Evolutionary conservation across 768 basidiomycete genomes (phyloP), one percentile per base, ranked within the genome.

Genomic region (Mycena rebaudengoi): DNA sequence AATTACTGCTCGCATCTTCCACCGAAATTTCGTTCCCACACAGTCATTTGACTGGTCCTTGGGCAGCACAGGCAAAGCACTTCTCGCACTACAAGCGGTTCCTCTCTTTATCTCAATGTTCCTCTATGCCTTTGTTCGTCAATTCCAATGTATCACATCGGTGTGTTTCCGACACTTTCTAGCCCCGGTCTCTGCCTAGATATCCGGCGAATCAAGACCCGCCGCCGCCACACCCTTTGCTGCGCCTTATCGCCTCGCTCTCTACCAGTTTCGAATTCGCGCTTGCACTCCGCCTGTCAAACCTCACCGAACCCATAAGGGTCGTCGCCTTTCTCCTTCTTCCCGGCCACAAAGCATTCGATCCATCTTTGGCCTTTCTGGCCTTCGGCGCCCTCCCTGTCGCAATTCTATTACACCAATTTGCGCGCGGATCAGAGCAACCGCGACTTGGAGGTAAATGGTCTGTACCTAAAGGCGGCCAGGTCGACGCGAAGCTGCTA

Each of bases 311-410:
- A 60, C 75, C 83, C 12, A 67, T 70, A 16, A 81, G 82, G 46
- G 84, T 89, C 35, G 67, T 86, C 26, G 78, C 80, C 1, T 89
- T 88, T 73, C 78, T 88, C 20, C 68, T 83, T 29, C 78, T 87
- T 23, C 86, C 86, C 7, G 75, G 80, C 45, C 79, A 82, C 60
- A 63, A 66, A 14, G 80, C 82, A 23, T 89, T 88, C 71, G 86
- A 90, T 63, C 82, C 85, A 4, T 86, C 87, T 0, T 79, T 90
- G 41, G 78, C 76, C 21, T 86, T 83, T 67, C 77, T 88, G 35
- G 86, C 88, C 10, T 70, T 76, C 4, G 84, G 86, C 32, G 86
- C 84, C 1, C 66, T 88, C n/a, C 83, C 86, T 3, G 68, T 83
- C 6, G 74, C 80, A 7, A 73, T 79, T n/a, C 8, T 77, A 11